These are phyloP conservation scores for Taphrina confusa DNA, from an alignment of 1,139 yeast species.

Conservation along the genomic window DNA sequence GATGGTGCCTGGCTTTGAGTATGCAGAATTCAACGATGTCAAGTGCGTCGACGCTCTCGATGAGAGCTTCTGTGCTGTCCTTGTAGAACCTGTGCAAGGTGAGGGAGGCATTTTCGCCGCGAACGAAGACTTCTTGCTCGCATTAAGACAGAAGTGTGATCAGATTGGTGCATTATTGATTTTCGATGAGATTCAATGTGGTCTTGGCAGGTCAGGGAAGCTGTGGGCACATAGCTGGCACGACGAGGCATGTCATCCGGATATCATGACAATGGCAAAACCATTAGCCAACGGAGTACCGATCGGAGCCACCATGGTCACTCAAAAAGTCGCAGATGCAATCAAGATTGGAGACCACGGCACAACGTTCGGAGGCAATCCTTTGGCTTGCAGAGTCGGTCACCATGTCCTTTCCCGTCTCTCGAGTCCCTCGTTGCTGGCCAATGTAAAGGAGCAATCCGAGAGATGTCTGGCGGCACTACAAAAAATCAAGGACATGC, in stretches of 20 bases:
- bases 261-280: slow-evolving; percentile 88
- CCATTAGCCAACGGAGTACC: slow-evolving; percentile 99
- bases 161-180: slow-evolving; percentile 74
- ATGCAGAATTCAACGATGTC: slow-evolving; percentile 58
- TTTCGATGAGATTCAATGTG: slow-evolving; percentile 96
- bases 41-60: slow-evolving; percentile 58
- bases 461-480: slow-evolving; percentile 52
- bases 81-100: slow-evolving; percentile 95
- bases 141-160: slow-evolving; percentile 66
- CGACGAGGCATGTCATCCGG: slow-evolving; percentile 76
- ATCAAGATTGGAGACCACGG: slow-evolving; percentile 94
- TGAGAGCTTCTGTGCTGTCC: slow-evolving; percentile 84
- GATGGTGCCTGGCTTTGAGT: slow-evolving; percentile 77
- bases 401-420: slow-evolving; percentile 70
- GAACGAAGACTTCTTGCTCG: slow-evolving; percentile 61
- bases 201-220: slow-evolving; percentile 87
- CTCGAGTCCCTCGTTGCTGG: slow-evolving; percentile 61
- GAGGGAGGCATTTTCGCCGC: slow-evolving; percentile 90
- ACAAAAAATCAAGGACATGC: slow-evolving; percentile 56
- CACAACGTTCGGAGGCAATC: slow-evolving; percentile 97
- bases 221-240: slow-evolving; percentile 87
- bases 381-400: slow-evolving; percentile 82
- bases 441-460: slow-evolving; percentile 53
- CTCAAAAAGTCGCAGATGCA: slow-evolving; percentile 70
- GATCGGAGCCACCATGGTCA: slow-evolving; percentile 87